phyloP scores from a whole-genome alignment of 148 eudicot genomes.

The Rhododendron mucronatum region DNA sequence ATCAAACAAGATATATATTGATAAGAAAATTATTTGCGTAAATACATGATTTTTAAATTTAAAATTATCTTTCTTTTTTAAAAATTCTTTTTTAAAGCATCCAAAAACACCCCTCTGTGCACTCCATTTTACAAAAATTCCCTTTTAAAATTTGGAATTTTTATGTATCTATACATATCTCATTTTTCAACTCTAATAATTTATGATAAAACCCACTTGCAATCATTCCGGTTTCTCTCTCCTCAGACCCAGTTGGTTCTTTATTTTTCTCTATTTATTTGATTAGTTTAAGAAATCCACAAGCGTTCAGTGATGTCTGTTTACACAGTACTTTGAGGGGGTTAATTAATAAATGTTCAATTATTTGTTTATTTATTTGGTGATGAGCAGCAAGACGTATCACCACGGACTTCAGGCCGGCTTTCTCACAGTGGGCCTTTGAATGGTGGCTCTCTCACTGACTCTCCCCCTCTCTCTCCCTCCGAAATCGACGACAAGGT shows the following conservation, averaged over 20 bases:
- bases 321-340: neutral
- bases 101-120: too few species aligned
- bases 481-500: too few species aligned
- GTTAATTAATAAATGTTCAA: neutral
- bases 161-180: neutral
- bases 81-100: too few species aligned
- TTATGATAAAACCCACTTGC: neutral
- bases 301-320: slow-evolving; percentile 7
- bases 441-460: too few species aligned
- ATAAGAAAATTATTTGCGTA: too few species aligned
- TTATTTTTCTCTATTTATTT: neutral
- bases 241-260: neutral
- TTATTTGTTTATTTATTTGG: neutral
- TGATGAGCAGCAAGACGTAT: neutral
- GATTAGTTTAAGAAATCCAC: neutral
- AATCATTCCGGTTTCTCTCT: slow-evolving; percentile 7
- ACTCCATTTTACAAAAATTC: too few species aligned
- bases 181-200: neutral
- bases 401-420: too few species aligned
- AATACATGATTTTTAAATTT: too few species aligned
- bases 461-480: too few species aligned
- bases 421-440: too few species aligned
- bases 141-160: neutral
- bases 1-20: too few species aligned
- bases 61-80: too few species aligned